Percentiles rank a stretch among this genome's conserved stretches.
These are phyloP conservation scores for Vicia faba DNA, from an alignment of 306 rosid species.

Conservation along the genomic window DNA sequence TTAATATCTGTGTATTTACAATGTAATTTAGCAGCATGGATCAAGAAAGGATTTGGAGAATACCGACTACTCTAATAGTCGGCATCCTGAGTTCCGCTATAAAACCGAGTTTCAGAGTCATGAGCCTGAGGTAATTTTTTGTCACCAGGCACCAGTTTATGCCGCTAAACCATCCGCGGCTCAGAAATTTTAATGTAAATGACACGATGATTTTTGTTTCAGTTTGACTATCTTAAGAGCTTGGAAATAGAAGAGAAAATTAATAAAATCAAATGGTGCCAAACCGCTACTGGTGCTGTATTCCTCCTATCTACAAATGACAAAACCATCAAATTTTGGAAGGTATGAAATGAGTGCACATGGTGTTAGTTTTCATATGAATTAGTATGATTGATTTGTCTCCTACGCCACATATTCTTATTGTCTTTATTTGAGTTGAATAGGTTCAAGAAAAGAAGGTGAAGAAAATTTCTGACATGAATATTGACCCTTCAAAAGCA, in stretches of 20 bases:
- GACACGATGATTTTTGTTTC: conserved; percentile 36
- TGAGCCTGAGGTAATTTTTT: conserved; percentile 81
- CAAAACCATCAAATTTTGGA: conserved; percentile 96
- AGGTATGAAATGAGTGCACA: conserved; percentile 56
- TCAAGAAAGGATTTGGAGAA: conserved; percentile 90
- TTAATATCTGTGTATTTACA: conserved; percentile 21
- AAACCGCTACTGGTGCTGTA: conserved; percentile 87
- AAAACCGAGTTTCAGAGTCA: conserved; percentile 99
- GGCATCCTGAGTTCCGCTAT: conserved; percentile 99
- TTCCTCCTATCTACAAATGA: conserved; percentile 96
- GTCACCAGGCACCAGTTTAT: conserved; percentile 19
- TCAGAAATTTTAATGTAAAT: conserved; percentile 32
- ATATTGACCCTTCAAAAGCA: conserved; percentile 73
- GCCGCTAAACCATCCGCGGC: conserved; percentile 1
- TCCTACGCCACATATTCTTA: conserved; percentile 29
- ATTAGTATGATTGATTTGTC: conserved; percentile 28
- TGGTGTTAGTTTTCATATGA: background rate
- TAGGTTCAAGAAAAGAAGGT: conserved; percentile 99
- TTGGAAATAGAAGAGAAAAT: conserved; percentile 99
- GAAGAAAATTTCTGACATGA: conserved; percentile 89
- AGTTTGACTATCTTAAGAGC: conserved; percentile 99
- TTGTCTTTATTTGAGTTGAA: conserved; percentile 43
- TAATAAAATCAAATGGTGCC: conserved; percentile 99
- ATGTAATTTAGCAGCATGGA: conserved; percentile 63
- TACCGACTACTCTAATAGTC: conserved; percentile 67